Evolutionary conservation across 2,329 filamentous ascomycete genomes (phyloP).

Genomic region (Shiraia sp.): DNA sequence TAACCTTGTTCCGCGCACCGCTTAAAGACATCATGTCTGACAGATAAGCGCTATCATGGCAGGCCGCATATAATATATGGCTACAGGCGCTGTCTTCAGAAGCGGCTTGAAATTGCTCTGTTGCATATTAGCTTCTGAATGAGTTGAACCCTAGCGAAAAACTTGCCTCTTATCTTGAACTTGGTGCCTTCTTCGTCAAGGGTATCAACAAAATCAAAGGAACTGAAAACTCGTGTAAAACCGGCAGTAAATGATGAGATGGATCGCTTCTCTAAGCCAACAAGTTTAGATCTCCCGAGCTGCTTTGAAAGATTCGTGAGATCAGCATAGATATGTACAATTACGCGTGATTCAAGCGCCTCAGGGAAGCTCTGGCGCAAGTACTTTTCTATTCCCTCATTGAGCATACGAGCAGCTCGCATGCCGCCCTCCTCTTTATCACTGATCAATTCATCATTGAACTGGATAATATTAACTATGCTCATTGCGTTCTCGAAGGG

Average conservation of each 20-base stretch:
- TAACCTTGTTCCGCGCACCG: slow-evolving; percentile 56
- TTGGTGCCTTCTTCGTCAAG: slow-evolving; percentile 63
- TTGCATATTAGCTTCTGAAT: slow-evolving; percentile 4
- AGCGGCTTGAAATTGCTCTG: slow-evolving; percentile 53
- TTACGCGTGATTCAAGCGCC: slow-evolving; percentile 56
- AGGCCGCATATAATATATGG: slow-evolving; percentile 67
- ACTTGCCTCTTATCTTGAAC: slow-evolving; percentile 61
- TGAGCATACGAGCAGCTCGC: slow-evolving; percentile 58
- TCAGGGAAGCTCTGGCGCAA: slow-evolving; percentile 25
- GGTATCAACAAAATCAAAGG: slow-evolving; percentile 66
- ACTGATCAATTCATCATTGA: slow-evolving; percentile 55
- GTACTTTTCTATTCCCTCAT: slow-evolving; percentile 53
- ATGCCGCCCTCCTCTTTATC: slow-evolving; percentile 59
- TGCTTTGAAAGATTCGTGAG: slow-evolving; percentile 57
- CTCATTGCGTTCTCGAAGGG: not conserved
- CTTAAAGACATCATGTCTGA: slow-evolving; percentile 59
- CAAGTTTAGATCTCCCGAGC: slow-evolving; percentile 54
- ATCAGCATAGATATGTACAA: slow-evolving; percentile 62
- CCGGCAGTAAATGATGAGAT: slow-evolving; percentile 59
- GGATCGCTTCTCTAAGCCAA: slow-evolving; percentile 60
- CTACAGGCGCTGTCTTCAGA: slow-evolving; percentile 64
- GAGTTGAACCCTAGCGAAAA: not conserved
- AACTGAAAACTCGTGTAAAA: slow-evolving; percentile 61
- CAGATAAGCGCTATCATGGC: slow-evolving; percentile 63
- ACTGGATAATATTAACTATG: slow-evolving; percentile 28